Evolutionary conservation across 1,284 basidiomycete genomes (phyloP).

Genomic region (Ganoderma meredithae): DNA sequence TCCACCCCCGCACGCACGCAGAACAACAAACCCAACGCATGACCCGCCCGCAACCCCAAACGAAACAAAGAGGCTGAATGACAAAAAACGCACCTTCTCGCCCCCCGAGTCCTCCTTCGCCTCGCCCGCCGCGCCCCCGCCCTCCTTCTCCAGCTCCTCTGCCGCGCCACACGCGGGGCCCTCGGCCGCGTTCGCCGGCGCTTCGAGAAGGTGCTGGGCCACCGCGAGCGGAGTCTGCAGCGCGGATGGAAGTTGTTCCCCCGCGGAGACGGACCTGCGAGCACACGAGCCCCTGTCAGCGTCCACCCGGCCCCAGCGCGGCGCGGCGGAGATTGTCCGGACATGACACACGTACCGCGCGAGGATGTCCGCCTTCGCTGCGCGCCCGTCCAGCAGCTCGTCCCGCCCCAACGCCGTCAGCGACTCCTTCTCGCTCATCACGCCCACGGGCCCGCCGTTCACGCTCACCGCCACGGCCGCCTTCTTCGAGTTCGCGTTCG

Average conservation of each 20-base stretch:
- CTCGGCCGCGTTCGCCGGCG: constrained; percentile 35
- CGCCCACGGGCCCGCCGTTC: constrained; percentile 59
- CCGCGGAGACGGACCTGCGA: constrained; percentile 49
- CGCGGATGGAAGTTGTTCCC: constrained; percentile 64
- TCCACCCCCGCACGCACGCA: neutral
- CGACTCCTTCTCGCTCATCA: constrained; percentile 80
- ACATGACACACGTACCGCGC: constrained; percentile 57
- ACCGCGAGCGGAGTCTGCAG: constrained; percentile 70
- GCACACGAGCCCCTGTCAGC: neutral
- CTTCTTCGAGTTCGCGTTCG: constrained; percentile 1
- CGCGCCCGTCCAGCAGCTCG: constrained; percentile 73
- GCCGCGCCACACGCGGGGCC: constrained; percentile 32
- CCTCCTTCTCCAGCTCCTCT: constrained; percentile 44
- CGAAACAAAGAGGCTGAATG: neutral
- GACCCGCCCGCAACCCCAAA: neutral
- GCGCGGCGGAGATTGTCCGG: constrained; percentile 16
- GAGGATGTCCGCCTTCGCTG: constrained; percentile 66
- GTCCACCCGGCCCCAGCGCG: constrained; percentile 12
- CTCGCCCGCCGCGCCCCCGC: constrained; percentile 37
- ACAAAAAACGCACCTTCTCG: constrained; percentile 37
- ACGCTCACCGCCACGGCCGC: constrained; percentile 51
- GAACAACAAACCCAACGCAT: neutral
- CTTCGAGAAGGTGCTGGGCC: constrained; percentile 63
- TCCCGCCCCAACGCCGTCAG: constrained; percentile 73
- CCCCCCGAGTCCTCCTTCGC: constrained; percentile 34